These are phyloP conservation scores for Penstemon newberryi DNA, from an alignment of 257 asterid species.

Conservation along the genomic window DNA sequence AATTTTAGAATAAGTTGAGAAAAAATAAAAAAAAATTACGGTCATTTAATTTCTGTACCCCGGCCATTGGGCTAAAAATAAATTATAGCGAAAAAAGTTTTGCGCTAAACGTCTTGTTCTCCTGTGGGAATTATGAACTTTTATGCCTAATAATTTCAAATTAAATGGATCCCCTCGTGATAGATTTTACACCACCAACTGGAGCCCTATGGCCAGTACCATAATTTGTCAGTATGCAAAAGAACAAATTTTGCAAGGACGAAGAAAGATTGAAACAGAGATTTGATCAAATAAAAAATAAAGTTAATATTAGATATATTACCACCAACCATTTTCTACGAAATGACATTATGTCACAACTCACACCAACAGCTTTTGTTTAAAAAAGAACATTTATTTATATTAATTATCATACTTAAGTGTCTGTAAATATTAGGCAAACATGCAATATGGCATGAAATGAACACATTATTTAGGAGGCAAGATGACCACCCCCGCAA, in stretches of 20 bases:
- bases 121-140: background rate
- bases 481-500: conserved; percentile 25
- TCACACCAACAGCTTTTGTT: conserved; percentile 11
- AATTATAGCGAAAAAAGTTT: background rate
- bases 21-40: no score
- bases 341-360: conserved; percentile 19
- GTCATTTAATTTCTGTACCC: no score
- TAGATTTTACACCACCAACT: background rate
- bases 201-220: conserved; percentile 5
- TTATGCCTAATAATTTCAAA: background rate
- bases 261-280: conserved; percentile 12
- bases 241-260: conserved; percentile 2
- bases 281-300: background rate
- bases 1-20: no score
- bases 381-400: conserved; percentile 8
- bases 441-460: conserved; percentile 31
- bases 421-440: conserved; percentile 38
- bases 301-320: background rate
- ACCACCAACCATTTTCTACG: conserved; percentile 17
- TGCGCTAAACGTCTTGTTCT: conserved; percentile 25
- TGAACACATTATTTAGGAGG: conserved; percentile 25
- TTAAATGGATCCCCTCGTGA: background rate
- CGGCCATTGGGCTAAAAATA: no score
- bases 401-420: conserved; percentile 27
- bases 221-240: conserved; percentile 23